Conservation (phyloP, 306 rosid genomes). For the Clitoria ternatea region DNA sequence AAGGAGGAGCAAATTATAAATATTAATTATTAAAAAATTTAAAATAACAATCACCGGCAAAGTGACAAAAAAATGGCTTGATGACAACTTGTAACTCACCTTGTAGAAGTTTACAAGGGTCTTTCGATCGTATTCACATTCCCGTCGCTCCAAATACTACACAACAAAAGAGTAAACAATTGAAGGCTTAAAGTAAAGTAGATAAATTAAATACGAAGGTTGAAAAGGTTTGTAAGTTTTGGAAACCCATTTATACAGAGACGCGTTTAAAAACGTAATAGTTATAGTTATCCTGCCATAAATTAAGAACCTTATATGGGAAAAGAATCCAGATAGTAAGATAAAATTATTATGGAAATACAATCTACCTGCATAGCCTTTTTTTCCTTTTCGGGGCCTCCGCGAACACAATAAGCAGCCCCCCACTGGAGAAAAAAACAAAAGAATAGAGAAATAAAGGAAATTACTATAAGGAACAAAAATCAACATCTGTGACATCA, state of each 20-base stretch:
- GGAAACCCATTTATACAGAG: too few species aligned
- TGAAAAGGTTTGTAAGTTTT: too few species aligned
- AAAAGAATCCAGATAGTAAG: too few species aligned
- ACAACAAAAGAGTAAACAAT: not conserved
- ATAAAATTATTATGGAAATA: not conserved
- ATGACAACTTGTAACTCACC: conserved; percentile 33
- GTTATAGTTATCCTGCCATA: too few species aligned
- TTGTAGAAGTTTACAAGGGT: conserved; percentile 51
- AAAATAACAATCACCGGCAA: not conserved
- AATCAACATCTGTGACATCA: too few species aligned
- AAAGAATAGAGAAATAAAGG: conserved; percentile 1
- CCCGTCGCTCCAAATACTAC: conserved; percentile 90
- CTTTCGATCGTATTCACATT: conserved; percentile 64
- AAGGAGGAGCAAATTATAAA: not conserved
- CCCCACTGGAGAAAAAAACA: conserved; percentile 74
- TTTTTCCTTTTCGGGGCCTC: conserved; percentile 80
- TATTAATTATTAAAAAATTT: not conserved
- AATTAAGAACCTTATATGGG: too few species aligned
- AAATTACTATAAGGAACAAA: not conserved
- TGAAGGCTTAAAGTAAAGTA: not conserved
- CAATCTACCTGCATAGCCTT: conserved; percentile 71
- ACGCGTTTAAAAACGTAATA: too few species aligned
- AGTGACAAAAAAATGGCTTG: not conserved
- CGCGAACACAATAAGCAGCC: conserved; percentile 70
- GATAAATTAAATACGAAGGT: not conserved